Percentiles rank a stretch among this genome's conserved stretches.
Evolutionary conservation across 106 monocot genomes (phyloP).

Genomic region (Alisma plantagoaquatica): DNA sequence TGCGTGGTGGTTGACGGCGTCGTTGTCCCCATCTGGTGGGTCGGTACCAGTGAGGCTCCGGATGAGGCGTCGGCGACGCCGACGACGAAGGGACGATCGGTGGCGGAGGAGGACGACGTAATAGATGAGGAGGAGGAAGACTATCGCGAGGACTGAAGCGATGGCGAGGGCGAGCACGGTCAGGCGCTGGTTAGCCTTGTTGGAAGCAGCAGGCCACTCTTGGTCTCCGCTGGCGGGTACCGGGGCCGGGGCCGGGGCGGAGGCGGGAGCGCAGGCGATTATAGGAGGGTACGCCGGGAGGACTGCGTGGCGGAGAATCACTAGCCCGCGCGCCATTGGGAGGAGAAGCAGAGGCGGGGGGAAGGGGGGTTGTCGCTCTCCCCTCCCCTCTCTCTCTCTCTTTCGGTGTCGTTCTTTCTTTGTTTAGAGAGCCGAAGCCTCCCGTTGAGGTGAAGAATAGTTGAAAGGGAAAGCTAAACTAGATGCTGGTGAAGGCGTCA

Average conservation of each 20-base stretch:
- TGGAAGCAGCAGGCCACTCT: background rate
- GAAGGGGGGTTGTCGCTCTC: no score
- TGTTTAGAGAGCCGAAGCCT: no score
- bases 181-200: conserved; percentile 1
- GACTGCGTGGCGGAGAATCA: no score
- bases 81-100: conserved; percentile 3
- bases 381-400: no score
- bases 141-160: conserved; percentile 29
- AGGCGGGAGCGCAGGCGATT: background rate
- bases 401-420: no score
- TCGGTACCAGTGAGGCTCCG: no score
- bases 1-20: background rate
- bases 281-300: no score
- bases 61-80: background rate
- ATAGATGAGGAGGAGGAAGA: conserved; percentile 49
- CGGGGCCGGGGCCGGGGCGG: background rate
- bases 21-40: conserved; percentile 4
- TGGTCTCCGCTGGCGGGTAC: background rate
- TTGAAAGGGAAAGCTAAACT: no score
- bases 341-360: no score
- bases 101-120: conserved; percentile 31
- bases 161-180: conserved; percentile 12
- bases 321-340: no score
- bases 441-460: no score
- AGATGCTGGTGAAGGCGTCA: no score